phyloP scores from a whole-genome alignment of 2,329 filamentous ascomycete genomes.

The Pseudonectria foliicola region DNA sequence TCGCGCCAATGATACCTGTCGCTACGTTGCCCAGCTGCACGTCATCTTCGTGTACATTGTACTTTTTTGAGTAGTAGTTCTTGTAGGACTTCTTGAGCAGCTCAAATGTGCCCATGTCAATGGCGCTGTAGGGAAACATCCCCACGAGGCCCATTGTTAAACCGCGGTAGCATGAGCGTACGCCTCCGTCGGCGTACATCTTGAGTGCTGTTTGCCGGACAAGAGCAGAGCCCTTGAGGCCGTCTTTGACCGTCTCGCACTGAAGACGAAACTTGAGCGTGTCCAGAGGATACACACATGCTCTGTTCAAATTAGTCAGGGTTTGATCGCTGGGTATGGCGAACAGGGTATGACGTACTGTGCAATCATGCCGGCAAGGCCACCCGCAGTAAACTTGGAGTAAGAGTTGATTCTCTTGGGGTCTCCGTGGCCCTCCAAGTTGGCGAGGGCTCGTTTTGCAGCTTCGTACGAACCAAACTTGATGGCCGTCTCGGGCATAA shows the following conservation, averaged over 20 bases:
- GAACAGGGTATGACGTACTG: constrained; percentile 54
- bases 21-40: constrained; percentile 72
- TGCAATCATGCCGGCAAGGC: constrained; percentile 86
- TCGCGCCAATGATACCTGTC: constrained; percentile 83
- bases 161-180: constrained; percentile 79
- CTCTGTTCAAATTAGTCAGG: constrained; percentile 37
- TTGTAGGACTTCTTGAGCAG: constrained; percentile 74
- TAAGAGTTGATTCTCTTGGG: constrained; percentile 69
- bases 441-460: constrained; percentile 79
- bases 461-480: constrained; percentile 98
- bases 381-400: constrained; percentile 87
- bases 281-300: constrained; percentile 91
- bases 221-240: constrained; percentile 73
- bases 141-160: constrained; percentile 89
- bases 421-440: constrained; percentile 81
- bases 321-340: neutral
- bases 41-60: constrained; percentile 75
- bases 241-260: constrained; percentile 85
- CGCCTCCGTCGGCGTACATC: constrained; percentile 72
- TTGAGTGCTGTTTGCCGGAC: constrained; percentile 77
- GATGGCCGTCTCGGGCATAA: constrained; percentile 97
- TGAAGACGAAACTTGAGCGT: constrained; percentile 79
- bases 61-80: constrained; percentile 58
- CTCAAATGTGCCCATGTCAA: constrained; percentile 94
- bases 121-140: constrained; percentile 97